Evolutionary conservation across 768 basidiomycete genomes (phyloP).

Genomic region (Xerocomus brunneocitrinus): DNA sequence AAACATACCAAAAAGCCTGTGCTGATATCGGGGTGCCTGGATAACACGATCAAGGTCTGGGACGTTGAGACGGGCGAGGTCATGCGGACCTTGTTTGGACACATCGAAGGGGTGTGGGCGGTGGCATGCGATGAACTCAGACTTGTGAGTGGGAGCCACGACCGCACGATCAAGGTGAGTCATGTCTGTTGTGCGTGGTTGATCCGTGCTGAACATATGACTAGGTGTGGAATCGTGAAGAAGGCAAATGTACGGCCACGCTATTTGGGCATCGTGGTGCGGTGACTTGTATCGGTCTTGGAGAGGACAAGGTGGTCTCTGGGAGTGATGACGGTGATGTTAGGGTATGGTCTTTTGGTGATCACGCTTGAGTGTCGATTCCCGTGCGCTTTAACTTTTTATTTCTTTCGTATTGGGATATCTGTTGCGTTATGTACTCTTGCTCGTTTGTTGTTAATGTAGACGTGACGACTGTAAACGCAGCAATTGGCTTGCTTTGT

Average conservation of each 20-base stretch:
- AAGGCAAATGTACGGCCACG: conserved; percentile 81
- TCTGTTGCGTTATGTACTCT: too few relatives aligned
- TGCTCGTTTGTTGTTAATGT: too few relatives aligned
- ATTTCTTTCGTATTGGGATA: not conserved
- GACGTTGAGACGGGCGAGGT: conserved; percentile 83
- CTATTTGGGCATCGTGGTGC: conserved; percentile 93
- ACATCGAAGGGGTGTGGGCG: conserved; percentile 98
- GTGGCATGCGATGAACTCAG: conserved; percentile 90
- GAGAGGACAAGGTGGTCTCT: conserved; percentile 95
- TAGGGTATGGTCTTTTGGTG: conserved; percentile 74
- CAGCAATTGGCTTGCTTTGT: too few relatives aligned
- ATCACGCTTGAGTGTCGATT: conserved; percentile 16
- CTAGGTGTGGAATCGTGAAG: conserved; percentile 91
- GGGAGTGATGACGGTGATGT: conserved; percentile 91
- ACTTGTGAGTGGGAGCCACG: conserved; percentile 90
- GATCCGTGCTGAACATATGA: not conserved
- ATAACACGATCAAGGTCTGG: conserved; percentile 96
- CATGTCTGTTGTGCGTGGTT: conserved; percentile 1
- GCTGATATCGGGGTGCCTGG: conserved; percentile 84
- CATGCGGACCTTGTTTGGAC: conserved; percentile 85
- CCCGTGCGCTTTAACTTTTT: not conserved
- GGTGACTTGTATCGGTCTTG: conserved; percentile 84
- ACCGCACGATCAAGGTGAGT: conserved; percentile 92
- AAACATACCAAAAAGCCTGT: conserved; percentile 51
- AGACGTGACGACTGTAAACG: too few relatives aligned